Evolutionary conservation across 306 rosid species (phyloP).

Genomic region (Amphicarpaea edgeworthii): DNA sequence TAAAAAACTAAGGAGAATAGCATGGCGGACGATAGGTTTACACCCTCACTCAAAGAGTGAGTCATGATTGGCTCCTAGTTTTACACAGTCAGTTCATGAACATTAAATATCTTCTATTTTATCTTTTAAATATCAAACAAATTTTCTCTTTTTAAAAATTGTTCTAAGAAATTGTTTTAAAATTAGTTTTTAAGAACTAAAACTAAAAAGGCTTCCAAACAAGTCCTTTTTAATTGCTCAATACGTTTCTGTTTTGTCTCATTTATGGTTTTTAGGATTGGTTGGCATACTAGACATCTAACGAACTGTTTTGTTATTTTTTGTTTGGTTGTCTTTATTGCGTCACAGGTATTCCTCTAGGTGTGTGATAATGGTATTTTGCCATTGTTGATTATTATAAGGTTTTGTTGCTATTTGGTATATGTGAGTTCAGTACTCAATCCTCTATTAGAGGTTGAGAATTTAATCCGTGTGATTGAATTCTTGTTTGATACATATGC

Average conservation of each 20-base stretch:
- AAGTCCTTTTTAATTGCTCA: slow-evolving; percentile 39
- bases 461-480: slow-evolving; percentile 2
- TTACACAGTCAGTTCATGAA: too few relatives aligned
- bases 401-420: slow-evolving; percentile 23
- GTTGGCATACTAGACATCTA: not conserved
- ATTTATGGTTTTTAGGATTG: slow-evolving; percentile 17
- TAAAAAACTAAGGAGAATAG: too few relatives aligned
- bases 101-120: too few relatives aligned
- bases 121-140: too few relatives aligned
- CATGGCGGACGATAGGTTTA: too few relatives aligned
- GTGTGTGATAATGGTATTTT: not conserved
- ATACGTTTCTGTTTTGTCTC: slow-evolving; percentile 26
- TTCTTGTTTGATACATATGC: slow-evolving; percentile 19
- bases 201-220: too few relatives aligned
- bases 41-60: too few relatives aligned
- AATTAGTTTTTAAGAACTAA: too few relatives aligned
- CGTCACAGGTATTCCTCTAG: not conserved
- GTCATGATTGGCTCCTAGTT: too few relatives aligned
- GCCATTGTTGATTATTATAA: slow-evolving; percentile 11
- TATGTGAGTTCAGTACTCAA: not conserved
- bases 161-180: too few relatives aligned
- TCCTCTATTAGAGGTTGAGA: not conserved
- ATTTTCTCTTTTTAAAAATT: too few relatives aligned
- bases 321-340: slow-evolving; percentile 4
- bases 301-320: not conserved